A percentile compares a stretch with the other conserved stretches of the same genome.
Evolutionary conservation across 2,329 filamentous ascomycete species (phyloP).

Genomic region (Aspergillus viridinutans): DNA sequence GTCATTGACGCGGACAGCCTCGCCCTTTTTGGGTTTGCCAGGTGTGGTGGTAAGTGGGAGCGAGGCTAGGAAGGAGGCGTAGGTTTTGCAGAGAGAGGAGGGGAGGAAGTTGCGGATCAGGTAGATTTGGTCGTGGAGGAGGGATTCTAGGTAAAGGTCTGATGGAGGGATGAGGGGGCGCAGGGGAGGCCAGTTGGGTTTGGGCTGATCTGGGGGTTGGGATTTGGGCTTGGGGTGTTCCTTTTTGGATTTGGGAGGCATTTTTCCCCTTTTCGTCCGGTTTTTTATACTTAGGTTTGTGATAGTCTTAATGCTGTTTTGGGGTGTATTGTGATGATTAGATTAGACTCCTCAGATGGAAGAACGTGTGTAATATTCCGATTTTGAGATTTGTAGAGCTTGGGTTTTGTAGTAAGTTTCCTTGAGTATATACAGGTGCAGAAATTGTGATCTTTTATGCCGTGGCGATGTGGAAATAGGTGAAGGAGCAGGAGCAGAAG

Average conservation of each 20-base stretch:
- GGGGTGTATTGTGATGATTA: slow-evolving; percentile 1
- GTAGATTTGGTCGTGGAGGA: slow-evolving; percentile 64
- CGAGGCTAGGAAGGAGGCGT: slow-evolving; percentile 66
- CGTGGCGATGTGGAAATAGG: background rate
- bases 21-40: slow-evolving; percentile 70
- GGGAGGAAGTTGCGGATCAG: slow-evolving; percentile 73
- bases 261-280: slow-evolving; percentile 4
- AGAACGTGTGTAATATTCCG: background rate
- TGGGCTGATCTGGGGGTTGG: slow-evolving; percentile 13
- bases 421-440: background rate
- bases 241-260: slow-evolving; percentile 21
- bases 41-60: slow-evolving; percentile 75
- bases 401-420: background rate
- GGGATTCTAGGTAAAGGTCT: slow-evolving; percentile 57
- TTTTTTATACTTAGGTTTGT: background rate
- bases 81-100: slow-evolving; percentile 67
- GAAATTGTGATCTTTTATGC: background rate
- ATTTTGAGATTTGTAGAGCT: background rate
- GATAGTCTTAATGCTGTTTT: slow-evolving; percentile 3
- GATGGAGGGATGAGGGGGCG: slow-evolving; percentile 63
- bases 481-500: background rate
- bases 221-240: slow-evolving; percentile 7
- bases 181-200: slow-evolving; percentile 67
- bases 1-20: slow-evolving; percentile 83
- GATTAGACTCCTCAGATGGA: background rate